Percentiles rank a stretch among this genome's conserved stretches.
These are phyloP conservation scores for Lonicera japonica DNA, from an alignment of 129 eudicot genomes.

Conservation along the genomic window DNA sequence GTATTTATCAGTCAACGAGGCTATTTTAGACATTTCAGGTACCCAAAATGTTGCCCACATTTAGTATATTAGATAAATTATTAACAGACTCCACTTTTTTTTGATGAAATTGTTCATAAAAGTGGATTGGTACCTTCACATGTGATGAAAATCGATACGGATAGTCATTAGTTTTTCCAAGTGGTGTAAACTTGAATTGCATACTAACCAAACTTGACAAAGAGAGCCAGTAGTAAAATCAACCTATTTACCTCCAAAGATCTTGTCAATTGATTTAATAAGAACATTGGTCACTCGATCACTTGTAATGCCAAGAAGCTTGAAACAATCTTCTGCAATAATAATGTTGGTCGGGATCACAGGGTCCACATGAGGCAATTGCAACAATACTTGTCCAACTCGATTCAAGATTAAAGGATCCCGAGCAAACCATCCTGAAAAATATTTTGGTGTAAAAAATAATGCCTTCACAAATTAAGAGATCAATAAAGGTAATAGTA, in stretches of 20 bases:
- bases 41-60: too few species aligned
- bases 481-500: neutral
- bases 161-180: too few species aligned
- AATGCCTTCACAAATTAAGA: neutral
- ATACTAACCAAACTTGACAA: too few species aligned
- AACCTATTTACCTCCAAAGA: slow-evolving; percentile 58
- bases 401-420: slow-evolving; percentile 60
- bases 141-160: too few species aligned
- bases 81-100: too few species aligned
- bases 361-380: slow-evolving; percentile 24
- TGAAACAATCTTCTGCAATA: slow-evolving; percentile 88
- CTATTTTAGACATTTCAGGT: too few species aligned
- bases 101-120: too few species aligned
- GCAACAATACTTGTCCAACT: slow-evolving; percentile 62
- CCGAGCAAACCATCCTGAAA: slow-evolving; percentile 86
- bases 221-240: neutral
- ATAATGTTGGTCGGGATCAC: slow-evolving; percentile 38
- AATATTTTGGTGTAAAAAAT: neutral
- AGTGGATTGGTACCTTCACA: too few species aligned
- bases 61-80: too few species aligned
- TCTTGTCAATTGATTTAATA: slow-evolving; percentile 39
- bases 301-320: slow-evolving; percentile 53
- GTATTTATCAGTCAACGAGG: too few species aligned
- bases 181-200: too few species aligned
- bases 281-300: slow-evolving; percentile 38